Evolutionary conservation across 2,329 filamentous ascomycete species (phyloP), one percentile per base, ranked within the genome.

Genomic region (Diplocarpon rosae): DNA sequence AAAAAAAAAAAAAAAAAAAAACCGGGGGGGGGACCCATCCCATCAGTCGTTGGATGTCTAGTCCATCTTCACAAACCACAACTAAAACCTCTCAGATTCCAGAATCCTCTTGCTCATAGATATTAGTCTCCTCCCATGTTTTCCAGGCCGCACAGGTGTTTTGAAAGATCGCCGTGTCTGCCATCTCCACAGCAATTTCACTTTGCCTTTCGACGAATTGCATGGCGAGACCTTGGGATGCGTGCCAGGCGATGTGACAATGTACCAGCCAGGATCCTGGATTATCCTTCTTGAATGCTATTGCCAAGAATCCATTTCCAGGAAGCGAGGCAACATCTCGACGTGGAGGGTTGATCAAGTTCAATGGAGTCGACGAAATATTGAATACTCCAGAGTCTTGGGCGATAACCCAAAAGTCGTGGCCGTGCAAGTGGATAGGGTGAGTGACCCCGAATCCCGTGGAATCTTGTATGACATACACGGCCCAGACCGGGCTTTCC

Each of bases 241-340:
- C 67, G 55, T 78, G 75, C 73, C 73, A 78, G 1, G 60, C 61
- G 41, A 65, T 61, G 42, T 65, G 62, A 51, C 63, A 65, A 47
- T 65, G 63, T 15, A 60, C 33, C 9, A 61, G 41, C 59, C 59
- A 62, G 5, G 55, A 52, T 11, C 59, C 58, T 20, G 59, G 59
- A 24, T 62, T 62, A 33, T 62, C 58, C 12, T 55, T 57, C 50
- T 59, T 53, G 47, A 59, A 60, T 1, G 56, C 58, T 13, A 62
- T 57, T 8, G 54, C 59, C 12, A 62, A 47, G 14, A 58, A 58
- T 6, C 59, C 58, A 14, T 55, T 55, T n/a, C 37, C 57, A 2
- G 59, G 59, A 12, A 76, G 62, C 50, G 70, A 65, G 5, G 71
- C 70, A 2, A 70, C 69, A 52, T 76, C 72, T 30, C 73, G 66